phyloP scores from a whole-genome alignment of 2,329 filamentous ascomycete species.

The Colletotrichum spaethianum region DNA sequence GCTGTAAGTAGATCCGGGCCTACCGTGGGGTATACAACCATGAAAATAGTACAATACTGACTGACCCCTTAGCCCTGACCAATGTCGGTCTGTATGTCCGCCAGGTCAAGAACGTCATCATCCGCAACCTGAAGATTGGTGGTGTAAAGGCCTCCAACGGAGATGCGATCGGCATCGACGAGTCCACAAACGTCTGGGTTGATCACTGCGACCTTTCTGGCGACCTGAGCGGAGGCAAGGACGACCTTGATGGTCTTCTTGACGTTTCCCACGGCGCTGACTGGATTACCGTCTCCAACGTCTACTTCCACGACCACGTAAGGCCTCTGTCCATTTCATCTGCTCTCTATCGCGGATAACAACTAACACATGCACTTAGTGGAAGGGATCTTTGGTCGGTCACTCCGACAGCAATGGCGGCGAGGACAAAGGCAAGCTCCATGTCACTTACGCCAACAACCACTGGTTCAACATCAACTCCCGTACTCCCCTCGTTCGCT shows the following conservation, averaged over 20 bases:
- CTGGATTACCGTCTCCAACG: constrained; percentile 59
- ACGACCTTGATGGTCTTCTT: constrained; percentile 60
- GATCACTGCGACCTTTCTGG: constrained; percentile 60
- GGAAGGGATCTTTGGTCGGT: constrained; percentile 72
- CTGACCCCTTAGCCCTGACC: constrained; percentile 48
- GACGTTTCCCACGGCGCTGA: constrained; percentile 62
- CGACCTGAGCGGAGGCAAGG: constrained; percentile 55
- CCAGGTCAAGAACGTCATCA: constrained; percentile 66
- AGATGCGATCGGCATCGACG: constrained; percentile 67
- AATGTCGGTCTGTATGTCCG: constrained; percentile 67
- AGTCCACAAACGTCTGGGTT: constrained; percentile 63
- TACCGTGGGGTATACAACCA: background rate
- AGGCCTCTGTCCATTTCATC: background rate
- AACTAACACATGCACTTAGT: constrained; percentile 55
- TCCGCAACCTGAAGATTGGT: constrained; percentile 68
- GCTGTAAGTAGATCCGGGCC: constrained; percentile 22
- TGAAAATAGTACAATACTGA: background rate
- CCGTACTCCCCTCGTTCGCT: constrained; percentile 71
- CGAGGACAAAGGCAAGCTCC: constrained; percentile 72
- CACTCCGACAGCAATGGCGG: constrained; percentile 71
- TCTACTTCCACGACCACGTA: constrained; percentile 60
- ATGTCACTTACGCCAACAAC: constrained; percentile 74
- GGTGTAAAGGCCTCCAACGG: constrained; percentile 65
- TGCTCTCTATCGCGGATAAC: background rate
- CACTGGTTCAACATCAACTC: constrained; percentile 73